Evolutionary conservation across 2,329 filamentous ascomycete genomes (phyloP).

Genomic region (Fusarium mundagurra): DNA sequence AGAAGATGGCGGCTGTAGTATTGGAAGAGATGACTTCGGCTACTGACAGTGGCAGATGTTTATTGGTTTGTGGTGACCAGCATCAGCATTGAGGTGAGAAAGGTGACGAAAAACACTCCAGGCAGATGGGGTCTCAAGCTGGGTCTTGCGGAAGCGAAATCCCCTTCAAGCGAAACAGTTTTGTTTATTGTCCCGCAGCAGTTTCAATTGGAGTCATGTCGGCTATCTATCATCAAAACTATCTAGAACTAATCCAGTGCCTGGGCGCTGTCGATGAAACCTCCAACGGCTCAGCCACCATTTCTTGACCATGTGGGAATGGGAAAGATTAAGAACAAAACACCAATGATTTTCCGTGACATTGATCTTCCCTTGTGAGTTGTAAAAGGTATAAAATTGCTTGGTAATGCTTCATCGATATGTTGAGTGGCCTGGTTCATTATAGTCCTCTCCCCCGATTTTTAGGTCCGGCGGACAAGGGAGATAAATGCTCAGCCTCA

Average conservation of each 20-base stretch:
- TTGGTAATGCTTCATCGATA: neutral
- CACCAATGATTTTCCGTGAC: neutral
- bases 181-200: neutral
- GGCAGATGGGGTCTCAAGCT: neutral
- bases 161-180: neutral
- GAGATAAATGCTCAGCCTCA: slow-evolving; percentile 5
- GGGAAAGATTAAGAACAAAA: neutral
- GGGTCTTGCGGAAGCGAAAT: neutral
- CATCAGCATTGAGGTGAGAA: slow-evolving; percentile 17
- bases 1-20: slow-evolving; percentile 11
- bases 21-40: slow-evolving; percentile 2
- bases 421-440: neutral
- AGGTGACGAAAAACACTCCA: neutral
- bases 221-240: slow-evolving; percentile 2
- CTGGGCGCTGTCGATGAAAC: slow-evolving; percentile 17
- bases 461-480: neutral
- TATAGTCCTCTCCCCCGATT: neutral
- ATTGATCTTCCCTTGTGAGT: neutral
- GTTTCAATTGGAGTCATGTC: neutral
- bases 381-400: neutral
- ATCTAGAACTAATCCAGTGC: slow-evolving; percentile 4
- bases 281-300: slow-evolving; percentile 26
- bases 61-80: slow-evolving; percentile 29
- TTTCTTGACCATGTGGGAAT: neutral
- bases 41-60: slow-evolving; percentile 1